Evolutionary conservation across 331 rosid genomes (phyloP), one percentile per base, ranked within the genome.

Genomic region (Acacia pycnantha): DNA sequence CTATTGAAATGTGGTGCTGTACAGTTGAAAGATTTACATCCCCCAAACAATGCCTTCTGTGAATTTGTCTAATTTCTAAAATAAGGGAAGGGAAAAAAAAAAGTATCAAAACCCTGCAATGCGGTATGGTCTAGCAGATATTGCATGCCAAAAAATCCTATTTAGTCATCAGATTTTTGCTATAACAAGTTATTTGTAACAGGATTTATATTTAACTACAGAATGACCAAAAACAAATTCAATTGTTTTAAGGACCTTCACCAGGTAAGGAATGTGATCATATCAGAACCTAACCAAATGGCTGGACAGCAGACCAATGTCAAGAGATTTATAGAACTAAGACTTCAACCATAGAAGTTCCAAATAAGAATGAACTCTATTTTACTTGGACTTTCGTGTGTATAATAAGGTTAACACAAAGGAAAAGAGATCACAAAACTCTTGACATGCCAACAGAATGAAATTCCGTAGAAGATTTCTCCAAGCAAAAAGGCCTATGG

Each of bases 231-330:
- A 70, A 70, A 22, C 11, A 43, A 44, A 44, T n/a, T 22, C 51
- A 54, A 7, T 11, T 15, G 50, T 46, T 47, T 31, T 21, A 24
- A 54, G 46, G 35, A 70, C 59, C 71, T 61, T 46, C 40, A n/a
- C 21, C 65, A 72, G 21, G 53, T 47, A 43, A 80, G 53, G 73
- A 80, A 71, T 40, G 74, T 10, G 44, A 79, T 41, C 62, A 8
- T 19, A 21, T 40, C 50, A 68, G 16, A 68, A 70, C 44, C 53
- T 79, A 35, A 37, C 76, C 61, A 51, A 68, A 35, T 37, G 54
- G 68, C 69, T 61, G 68, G 35, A 51, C 14, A 5, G 56, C 69
- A n/a, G 61, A 29, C 1, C 33, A 26, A 46, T 11, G 31, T 46
- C 69, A 44, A 44, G 73, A 29, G 69, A 62, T 62, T 62, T 14